Conservation (phyloP, 768 basidiomycete genomes). For the Boletus subparvulus region DNA sequence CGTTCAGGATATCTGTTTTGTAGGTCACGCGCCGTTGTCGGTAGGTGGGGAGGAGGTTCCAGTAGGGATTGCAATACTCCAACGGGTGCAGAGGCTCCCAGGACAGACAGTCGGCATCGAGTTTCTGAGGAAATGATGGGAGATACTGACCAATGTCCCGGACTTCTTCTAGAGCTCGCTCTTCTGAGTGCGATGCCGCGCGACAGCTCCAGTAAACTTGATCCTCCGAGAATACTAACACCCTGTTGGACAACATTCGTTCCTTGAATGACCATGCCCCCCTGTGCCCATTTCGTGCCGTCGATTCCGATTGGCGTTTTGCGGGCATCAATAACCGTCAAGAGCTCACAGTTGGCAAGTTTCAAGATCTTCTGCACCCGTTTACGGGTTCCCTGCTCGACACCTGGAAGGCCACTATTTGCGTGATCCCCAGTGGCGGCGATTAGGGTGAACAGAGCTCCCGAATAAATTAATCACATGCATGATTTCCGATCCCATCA, state of each 20-base stretch:
- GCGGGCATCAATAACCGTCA: conserved; percentile 10
- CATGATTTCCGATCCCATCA: conserved; percentile 17
- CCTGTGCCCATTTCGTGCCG: conserved; percentile 7
- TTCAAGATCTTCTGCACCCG: conserved; percentile 11
- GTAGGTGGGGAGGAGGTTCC: conserved; percentile 1
- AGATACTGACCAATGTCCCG: not conserved
- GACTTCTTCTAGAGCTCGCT: conserved; percentile 12
- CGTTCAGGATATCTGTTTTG: conserved; percentile 17
- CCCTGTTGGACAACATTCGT: conserved; percentile 12
- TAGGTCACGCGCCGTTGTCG: conserved; percentile 11
- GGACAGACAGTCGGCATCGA: not conserved
- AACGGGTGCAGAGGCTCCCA: not conserved
- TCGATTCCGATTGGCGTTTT: not conserved
- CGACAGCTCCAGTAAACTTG: conserved; percentile 22
- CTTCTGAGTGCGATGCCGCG: conserved; percentile 8
- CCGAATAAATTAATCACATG: conserved; percentile 24
- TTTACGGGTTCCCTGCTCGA: conserved; percentile 1
- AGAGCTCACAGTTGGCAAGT: conserved; percentile 5
- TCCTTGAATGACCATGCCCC: conserved; percentile 23
- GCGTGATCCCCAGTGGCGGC: conserved; percentile 15
- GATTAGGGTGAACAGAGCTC: conserved; percentile 17
- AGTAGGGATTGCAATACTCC: not conserved
- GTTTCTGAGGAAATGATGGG: not conserved
- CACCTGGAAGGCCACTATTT: conserved; percentile 9
- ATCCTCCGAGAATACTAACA: conserved; percentile 19